Evolutionary conservation across 495 filamentous ascomycete genomes (phyloP).

Genomic region (Xylaria nigripes): DNA sequence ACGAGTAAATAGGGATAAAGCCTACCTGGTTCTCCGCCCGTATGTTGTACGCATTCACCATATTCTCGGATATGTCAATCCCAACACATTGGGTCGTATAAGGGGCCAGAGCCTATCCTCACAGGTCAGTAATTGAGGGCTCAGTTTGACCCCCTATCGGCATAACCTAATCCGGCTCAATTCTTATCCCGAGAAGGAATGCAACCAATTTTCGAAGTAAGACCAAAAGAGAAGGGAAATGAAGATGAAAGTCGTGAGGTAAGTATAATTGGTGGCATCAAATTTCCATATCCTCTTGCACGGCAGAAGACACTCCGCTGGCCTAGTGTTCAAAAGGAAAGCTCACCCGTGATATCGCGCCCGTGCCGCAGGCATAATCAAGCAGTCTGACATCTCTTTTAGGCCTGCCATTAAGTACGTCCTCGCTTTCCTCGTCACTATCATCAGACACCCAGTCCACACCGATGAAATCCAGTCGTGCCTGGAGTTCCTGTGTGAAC

Average conservation of each 20-base stretch:
- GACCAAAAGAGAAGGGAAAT: neutral
- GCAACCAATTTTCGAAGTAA: neutral
- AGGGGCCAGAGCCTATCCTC: constrained; percentile 46
- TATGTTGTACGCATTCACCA: constrained; percentile 53
- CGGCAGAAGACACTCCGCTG: neutral
- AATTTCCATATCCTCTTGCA: neutral
- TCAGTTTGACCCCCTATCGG: neutral
- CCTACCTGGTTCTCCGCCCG: constrained; percentile 37
- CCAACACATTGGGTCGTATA: constrained; percentile 54
- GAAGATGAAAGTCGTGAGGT: too few relatives aligned
- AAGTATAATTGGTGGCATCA: too few relatives aligned
- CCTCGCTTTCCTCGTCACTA: constrained; percentile 30
- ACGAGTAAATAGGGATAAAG: neutral
- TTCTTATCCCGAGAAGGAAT: too few relatives aligned
- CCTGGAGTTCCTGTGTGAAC: constrained; percentile 41
- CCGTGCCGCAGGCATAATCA: constrained; percentile 73
- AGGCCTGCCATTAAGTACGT: constrained; percentile 10
- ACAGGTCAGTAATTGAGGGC: neutral
- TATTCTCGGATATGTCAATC: constrained; percentile 60
- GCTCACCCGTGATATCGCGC: constrained; percentile 49
- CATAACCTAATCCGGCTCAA: neutral
- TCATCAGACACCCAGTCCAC: constrained; percentile 45
- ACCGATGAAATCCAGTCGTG: constrained; percentile 53
- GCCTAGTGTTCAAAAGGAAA: neutral
- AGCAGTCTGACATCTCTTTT: constrained; percentile 49